A percentile compares a stretch with the other conserved stretches of the same genome.
Evolutionary conservation across 805 yeast genomes (phyloP).

Genomic region (Naumovozyma castellii): DNA sequence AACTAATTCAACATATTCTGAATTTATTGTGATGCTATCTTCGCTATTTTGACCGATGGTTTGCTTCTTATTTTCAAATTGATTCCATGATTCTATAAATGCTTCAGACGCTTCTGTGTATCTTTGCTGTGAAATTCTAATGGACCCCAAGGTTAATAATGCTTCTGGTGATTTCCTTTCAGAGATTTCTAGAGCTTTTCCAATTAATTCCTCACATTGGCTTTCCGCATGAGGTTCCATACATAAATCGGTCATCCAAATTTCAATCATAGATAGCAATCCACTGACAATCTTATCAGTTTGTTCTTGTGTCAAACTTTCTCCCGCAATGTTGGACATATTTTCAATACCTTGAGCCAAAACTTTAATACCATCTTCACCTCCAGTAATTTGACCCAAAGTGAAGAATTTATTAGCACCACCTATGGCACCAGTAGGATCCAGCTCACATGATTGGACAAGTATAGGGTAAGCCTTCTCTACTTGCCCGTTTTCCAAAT

Average conservation of each 20-base stretch:
- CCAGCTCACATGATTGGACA: slow-evolving; percentile 52
- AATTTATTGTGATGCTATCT: slow-evolving; percentile 14
- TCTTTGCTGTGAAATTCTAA: slow-evolving; percentile 79
- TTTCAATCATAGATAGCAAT: slow-evolving; percentile 76
- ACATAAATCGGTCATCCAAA: slow-evolving; percentile 96
- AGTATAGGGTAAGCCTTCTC: slow-evolving; percentile 67
- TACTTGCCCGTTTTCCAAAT: slow-evolving; percentile 70
- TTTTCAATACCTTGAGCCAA: slow-evolving; percentile 53
- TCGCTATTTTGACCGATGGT: slow-evolving; percentile 39
- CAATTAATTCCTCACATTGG: slow-evolving; percentile 64
- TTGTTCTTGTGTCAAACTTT: slow-evolving; percentile 30
- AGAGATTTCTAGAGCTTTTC: slow-evolving; percentile 53
- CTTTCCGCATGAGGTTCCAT: slow-evolving; percentile 85
- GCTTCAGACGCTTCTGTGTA: slow-evolving; percentile 65
- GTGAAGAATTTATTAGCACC: slow-evolving; percentile 74
- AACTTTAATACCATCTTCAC: slow-evolving; percentile 55
- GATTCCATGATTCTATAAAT: slow-evolving; percentile 59
- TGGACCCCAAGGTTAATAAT: slow-evolving; percentile 74
- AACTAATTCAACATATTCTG: slow-evolving; percentile 53
- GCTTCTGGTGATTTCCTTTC: slow-evolving; percentile 58
- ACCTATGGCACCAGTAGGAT: slow-evolving; percentile 54
- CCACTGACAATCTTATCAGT: slow-evolving; percentile 64
- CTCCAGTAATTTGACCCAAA: slow-evolving; percentile 87
- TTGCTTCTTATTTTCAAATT: slow-evolving; percentile 46
- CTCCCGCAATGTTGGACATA: slow-evolving; percentile 17